Evolutionary conservation across 345 rosid species (phyloP), one percentile per base, ranked within the genome.

Genomic region (Rubroshorea leprosula): DNA sequence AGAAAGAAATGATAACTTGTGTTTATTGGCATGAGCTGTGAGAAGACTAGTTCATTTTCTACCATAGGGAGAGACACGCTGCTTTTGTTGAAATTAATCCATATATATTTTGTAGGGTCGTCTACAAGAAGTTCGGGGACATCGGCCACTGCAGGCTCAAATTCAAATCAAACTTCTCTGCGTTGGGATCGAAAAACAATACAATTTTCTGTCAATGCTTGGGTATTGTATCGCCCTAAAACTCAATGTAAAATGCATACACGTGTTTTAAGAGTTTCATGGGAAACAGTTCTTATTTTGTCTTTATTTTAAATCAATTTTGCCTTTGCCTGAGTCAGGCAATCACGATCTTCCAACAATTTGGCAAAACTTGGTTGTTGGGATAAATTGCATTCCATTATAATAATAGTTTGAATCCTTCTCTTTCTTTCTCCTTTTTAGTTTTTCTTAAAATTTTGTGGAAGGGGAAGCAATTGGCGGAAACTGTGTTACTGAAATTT

Each of bases 141-240:
- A 47, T 76, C 96, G 11, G 72, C 87, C 35, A 65, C 83, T 27
- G 48, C 87, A 3, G 81, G 80, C 60, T 60, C 86, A 54, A 77
- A 45, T 77, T 60, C 86, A 54, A 77, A 45, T 77, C 68, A 86
- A 54, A 57, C 78, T 74, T 70, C 94, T 63, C 39, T 85, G 60
- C 96, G 89, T 27, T 90, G 95, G 97, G 95, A 94, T 76, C 72
- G 83, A 24, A 83, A 82, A 66, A 94, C 99, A 12, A 72, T 94
- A 69, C 99, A 85, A 38, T 94, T 94, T 68, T 94, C 99, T 63
- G 80, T 90, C 80, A 90, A 84, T 85, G 92, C 99, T 72, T 94
- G 99, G 99, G 99, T 94, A 86, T 18, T 0, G 35, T 55, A 35
- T 51, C 26, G 38, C 54, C 41, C 19, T 15, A 1, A 11, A 3